These are phyloP conservation scores for Microdochium nivale DNA, from an alignment of 2,329 filamentous ascomycete species.

Conservation along the genomic window DNA sequence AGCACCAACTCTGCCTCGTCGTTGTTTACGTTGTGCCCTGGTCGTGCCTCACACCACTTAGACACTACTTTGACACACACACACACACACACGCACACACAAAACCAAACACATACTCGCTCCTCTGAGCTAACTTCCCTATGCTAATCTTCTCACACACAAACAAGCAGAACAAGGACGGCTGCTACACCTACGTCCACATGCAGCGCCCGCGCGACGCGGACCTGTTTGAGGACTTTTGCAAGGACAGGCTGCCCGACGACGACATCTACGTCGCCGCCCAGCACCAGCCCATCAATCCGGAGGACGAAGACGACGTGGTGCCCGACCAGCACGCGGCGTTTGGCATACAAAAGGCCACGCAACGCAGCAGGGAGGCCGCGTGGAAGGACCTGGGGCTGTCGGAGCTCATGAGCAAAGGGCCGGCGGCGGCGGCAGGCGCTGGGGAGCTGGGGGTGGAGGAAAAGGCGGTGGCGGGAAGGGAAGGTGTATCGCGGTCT, in stretches of 20 bases:
- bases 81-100: too few species aligned
- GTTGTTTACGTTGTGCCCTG: too few species aligned
- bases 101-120: background rate
- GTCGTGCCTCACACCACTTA: too few species aligned
- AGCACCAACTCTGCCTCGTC: too few species aligned
- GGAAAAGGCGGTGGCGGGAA: constrained; percentile 3
- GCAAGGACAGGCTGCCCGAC: constrained; percentile 59
- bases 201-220: constrained; percentile 64
- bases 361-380: constrained; percentile 60
- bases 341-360: constrained; percentile 77
- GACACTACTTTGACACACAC: too few species aligned
- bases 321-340: constrained; percentile 83
- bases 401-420: constrained; percentile 59
- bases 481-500: background rate
- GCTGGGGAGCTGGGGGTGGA: constrained; percentile 7
- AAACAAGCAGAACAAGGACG: constrained; percentile 62
- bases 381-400: constrained; percentile 75
- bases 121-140: background rate
- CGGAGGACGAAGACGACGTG: constrained; percentile 82
- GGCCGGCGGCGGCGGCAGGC: constrained; percentile 27
- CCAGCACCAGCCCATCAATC: constrained; percentile 73
- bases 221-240: constrained; percentile 72
- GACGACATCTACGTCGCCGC: constrained; percentile 79
- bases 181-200: constrained; percentile 66
- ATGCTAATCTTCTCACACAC: background rate